Percentiles rank a stretch among this genome's conserved stretches.
phyloP scores from a whole-genome alignment of 345 rosid genomes.

The Ceriops zippeliana region DNA sequence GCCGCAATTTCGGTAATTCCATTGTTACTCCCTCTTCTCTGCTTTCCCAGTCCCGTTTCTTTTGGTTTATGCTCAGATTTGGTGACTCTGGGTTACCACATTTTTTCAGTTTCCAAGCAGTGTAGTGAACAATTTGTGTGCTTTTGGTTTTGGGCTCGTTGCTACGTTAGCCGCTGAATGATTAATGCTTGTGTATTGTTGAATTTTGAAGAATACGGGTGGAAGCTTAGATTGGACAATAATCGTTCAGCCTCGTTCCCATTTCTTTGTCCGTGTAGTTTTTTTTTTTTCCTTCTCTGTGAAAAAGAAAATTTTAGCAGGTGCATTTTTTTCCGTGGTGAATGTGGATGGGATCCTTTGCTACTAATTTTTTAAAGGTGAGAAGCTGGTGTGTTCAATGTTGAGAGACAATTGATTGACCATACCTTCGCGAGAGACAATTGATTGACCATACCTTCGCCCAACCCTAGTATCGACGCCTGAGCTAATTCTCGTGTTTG shows the following conservation, averaged over 20 bases:
- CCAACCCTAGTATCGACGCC: no score
- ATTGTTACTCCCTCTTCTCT: conserved; percentile 4
- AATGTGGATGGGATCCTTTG: background rate
- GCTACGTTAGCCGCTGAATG: background rate
- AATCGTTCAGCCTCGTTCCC: background rate
- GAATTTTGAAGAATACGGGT: conserved; percentile 11
- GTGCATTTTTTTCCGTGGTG: background rate
- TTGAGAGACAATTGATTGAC: background rate
- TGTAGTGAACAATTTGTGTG: background rate
- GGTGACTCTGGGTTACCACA: background rate
- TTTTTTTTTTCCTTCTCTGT: background rate
- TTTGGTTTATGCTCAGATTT: conserved; percentile 11
- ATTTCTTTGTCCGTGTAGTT: background rate
- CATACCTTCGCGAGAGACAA: background rate
- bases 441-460: background rate
- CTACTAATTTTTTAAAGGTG: background rate
- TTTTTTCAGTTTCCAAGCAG: background rate
- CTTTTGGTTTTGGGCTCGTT: background rate
- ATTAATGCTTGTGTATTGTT: background rate
- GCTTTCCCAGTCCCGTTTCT: conserved; percentile 1
- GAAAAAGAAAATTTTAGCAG: background rate
- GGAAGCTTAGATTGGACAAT: conserved; percentile 12
- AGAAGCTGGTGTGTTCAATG: background rate
- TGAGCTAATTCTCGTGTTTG: background rate
- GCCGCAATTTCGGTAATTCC: conserved; percentile 88